Percentiles rank a stretch among this genome's conserved stretches.
Conservation (phyloP, 139 green algal genomes). For the Limnomonas spitsbergensis region DNA sequence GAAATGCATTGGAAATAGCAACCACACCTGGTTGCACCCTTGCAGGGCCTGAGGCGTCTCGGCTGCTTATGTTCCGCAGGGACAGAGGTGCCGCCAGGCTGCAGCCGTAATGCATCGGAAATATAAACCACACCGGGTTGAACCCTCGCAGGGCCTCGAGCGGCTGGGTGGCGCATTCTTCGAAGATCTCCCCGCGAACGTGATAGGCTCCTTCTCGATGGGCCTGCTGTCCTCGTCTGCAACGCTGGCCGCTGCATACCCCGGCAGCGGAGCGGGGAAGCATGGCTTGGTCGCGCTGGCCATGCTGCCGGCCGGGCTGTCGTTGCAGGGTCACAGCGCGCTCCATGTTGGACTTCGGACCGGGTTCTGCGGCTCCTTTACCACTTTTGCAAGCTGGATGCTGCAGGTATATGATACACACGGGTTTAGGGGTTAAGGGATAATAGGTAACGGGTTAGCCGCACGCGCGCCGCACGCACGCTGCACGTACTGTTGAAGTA, state of each 20-base stretch:
- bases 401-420: constrained; percentile 23
- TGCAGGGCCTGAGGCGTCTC: too few species aligned
- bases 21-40: too few species aligned
- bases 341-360: constrained; percentile 76
- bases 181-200: constrained; percentile 70
- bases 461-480: too few species aligned
- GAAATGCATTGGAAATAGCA: too few species aligned
- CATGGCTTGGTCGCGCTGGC: constrained; percentile 21
- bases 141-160: background rate
- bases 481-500: too few species aligned
- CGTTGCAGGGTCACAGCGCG: constrained; percentile 47
- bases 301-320: constrained; percentile 40
- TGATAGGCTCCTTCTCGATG: constrained; percentile 73
- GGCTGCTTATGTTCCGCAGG: too few species aligned
- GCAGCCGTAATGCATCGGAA: too few species aligned
- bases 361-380: constrained; percentile 80
- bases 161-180: constrained; percentile 54
- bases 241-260: constrained; percentile 18
- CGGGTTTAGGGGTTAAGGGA: too few species aligned
- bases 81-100: too few species aligned
- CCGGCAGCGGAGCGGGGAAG: background rate
- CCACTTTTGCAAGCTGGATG: constrained; percentile 81
- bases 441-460: too few species aligned
- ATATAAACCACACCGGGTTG: too few species aligned
- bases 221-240: constrained; percentile 50